Percentiles rank a stretch among this genome's conserved stretches.
phyloP scores from a whole-genome alignment of 1,139 yeast species.

The Kluyveromyces sp. region DNA sequence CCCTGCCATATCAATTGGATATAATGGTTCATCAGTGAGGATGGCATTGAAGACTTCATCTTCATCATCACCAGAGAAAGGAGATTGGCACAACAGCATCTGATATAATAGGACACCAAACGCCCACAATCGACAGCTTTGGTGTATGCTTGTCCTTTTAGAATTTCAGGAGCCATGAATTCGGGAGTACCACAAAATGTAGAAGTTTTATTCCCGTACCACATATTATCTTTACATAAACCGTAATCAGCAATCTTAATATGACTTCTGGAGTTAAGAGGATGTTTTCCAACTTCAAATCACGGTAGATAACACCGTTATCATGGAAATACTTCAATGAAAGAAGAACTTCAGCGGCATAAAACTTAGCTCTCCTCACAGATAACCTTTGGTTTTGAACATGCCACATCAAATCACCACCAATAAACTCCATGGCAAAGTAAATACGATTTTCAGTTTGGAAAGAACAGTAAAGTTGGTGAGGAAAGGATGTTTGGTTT shows the following conservation, averaged over 20 bases:
- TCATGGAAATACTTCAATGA: constrained; percentile 93
- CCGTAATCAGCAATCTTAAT: constrained; percentile 96
- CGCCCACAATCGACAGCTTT: constrained; percentile 99
- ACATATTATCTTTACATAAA: constrained; percentile 92
- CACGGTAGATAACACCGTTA: constrained; percentile 93
- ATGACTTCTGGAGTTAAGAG: constrained; percentile 81
- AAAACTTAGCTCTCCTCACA: constrained; percentile 86
- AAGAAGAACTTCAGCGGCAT: constrained; percentile 90
- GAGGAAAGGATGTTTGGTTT: constrained; percentile 86
- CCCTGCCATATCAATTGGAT: constrained; percentile 98
- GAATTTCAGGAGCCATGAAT: constrained; percentile 97
- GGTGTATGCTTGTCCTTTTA: constrained; percentile 85
- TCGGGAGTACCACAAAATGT: constrained; percentile 99
- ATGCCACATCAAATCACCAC: constrained; percentile 99
- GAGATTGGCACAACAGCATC: constrained; percentile 93
- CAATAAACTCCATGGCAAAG: constrained; percentile 95
- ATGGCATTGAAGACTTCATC: constrained; percentile 98
- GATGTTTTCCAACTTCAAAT: constrained; percentile 89
- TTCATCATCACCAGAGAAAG: constrained; percentile 96
- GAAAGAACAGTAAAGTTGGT: constrained; percentile 90
- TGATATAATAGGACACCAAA: constrained; percentile 93
- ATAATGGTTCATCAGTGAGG: constrained; percentile 92
- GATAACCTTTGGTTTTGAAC: constrained; percentile 89
- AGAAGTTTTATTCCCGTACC: constrained; percentile 81
- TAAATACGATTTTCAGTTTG: constrained; percentile 96